Evolutionary conservation across 805 yeast genomes (phyloP), one percentile per base, ranked within the genome.

Genomic region (Monosporozyma servazzii): DNA sequence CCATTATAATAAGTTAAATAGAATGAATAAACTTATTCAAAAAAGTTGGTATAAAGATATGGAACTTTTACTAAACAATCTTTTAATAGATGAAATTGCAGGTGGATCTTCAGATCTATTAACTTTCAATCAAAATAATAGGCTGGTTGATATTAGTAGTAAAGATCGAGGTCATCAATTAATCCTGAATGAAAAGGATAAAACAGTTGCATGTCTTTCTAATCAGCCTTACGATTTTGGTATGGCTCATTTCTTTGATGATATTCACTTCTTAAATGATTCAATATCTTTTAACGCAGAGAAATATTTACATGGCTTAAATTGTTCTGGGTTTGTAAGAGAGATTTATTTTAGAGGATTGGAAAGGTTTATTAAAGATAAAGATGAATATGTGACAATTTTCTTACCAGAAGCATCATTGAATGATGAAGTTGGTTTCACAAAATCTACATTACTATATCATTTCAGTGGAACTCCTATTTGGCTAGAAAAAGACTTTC

Each of bases 291-390:
- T 80, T 57, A 79, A 80, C 31, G 78, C 80, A 0, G 73, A 80
- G 55, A 83, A 80, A 60, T 76, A 80, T 56, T 63, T 84, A 2
- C 69, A 78, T 49, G 88, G 86, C 0, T 62, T 81, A 44, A 76
- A 81, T 53, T 81, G 80, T 48, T 72, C 82, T 2, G 72, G 72
- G 27, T 81, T 87, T 63, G 90, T 86, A 5, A 75, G 77, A n/a
- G 95, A 88, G 58, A 57, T 88, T 15, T 72, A 78, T 44, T 77
- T 86, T 49, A 76, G 89, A 52, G 75, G 77, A 11, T 66, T 88
- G 18, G 67, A 72, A 2, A 54, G 75, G 44, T 66, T 87, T 47
- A 76, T 90, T 17, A 47, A 52, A 3, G 62, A 73, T 0, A 31
- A 66, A 0, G 70, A 75, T 27, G 85, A 81, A 60, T 52, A 57